A percentile compares a stretch with the other conserved stretches of the same genome.
phyloP scores from a whole-genome alignment of 2,329 filamentous ascomycete genomes.

The Fusarium citri region DNA sequence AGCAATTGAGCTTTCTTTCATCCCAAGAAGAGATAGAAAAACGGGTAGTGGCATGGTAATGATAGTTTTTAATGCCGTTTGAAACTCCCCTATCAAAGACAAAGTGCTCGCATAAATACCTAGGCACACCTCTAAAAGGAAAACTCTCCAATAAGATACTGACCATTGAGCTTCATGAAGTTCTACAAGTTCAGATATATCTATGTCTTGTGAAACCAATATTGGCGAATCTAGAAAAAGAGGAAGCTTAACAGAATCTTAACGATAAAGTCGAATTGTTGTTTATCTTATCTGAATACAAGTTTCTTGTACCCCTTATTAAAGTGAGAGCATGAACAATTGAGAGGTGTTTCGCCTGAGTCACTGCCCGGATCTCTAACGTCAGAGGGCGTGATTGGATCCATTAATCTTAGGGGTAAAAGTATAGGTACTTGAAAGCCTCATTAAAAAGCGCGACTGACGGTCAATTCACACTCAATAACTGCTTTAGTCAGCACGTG shows the following conservation, averaged over 20 bases:
- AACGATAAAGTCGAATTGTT: background rate
- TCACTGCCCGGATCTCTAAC: constrained; percentile 38
- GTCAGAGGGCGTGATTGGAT: constrained; percentile 31
- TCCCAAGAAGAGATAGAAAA: constrained; percentile 18
- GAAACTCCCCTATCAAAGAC: constrained; percentile 17
- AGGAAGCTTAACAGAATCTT: background rate
- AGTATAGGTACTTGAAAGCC: constrained; percentile 35
- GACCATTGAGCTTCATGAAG: background rate
- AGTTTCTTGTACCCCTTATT: background rate
- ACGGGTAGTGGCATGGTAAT: constrained; percentile 8
- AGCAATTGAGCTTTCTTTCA: constrained; percentile 17
- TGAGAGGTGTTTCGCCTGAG: constrained; percentile 41
- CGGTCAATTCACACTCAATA: background rate
- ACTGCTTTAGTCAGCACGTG: constrained; percentile 42
- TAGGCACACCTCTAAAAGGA: background rate
- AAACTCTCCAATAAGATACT: background rate
- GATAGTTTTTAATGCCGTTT: constrained; percentile 20
- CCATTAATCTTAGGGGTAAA: constrained; percentile 3
- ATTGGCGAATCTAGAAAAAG: background rate
- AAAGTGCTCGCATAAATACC: background rate
- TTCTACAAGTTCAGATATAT: background rate
- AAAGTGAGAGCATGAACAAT: constrained; percentile 22
- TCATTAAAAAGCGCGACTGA: constrained; percentile 14
- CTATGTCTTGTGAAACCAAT: background rate
- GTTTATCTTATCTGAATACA: background rate